phyloP scores from a whole-genome alignment of 2,329 filamentous ascomycete species.

The Macrophomina tecta region DNA sequence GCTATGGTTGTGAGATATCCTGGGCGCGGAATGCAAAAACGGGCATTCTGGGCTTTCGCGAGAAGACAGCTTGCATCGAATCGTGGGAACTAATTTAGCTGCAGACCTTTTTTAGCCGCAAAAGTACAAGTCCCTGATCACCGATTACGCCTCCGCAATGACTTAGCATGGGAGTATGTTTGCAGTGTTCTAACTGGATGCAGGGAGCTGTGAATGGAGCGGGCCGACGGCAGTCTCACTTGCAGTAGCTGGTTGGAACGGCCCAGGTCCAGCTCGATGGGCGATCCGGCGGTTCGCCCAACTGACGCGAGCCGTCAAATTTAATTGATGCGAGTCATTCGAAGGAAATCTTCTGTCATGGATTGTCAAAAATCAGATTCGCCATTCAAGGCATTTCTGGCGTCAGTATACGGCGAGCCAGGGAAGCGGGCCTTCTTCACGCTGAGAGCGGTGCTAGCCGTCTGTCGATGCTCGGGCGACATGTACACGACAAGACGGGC shows the following conservation, averaged over 20 bases:
- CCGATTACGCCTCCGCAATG: not conserved
- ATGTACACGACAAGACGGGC: not conserved
- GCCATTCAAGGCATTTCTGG: not conserved
- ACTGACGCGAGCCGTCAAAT: not conserved
- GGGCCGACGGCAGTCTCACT: constrained; percentile 4
- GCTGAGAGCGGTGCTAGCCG: not conserved
- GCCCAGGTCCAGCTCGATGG: not conserved
- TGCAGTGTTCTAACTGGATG: constrained; percentile 4
- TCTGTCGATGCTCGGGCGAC: constrained; percentile 15
- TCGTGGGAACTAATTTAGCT: constrained; percentile 21
- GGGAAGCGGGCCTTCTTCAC: not conserved
- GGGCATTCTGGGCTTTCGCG: not conserved
- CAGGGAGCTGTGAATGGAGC: constrained; percentile 7
- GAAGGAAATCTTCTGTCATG: constrained; percentile 9
- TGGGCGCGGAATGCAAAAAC: constrained; percentile 13
- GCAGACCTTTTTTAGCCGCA: constrained; percentile 10
- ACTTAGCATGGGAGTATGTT: constrained; percentile 1
- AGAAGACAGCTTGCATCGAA: constrained; percentile 9
- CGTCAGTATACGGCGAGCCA: not conserved
- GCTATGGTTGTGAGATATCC: constrained; percentile 19
- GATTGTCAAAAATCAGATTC: not conserved
- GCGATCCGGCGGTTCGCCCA: constrained; percentile 1
- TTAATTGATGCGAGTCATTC: constrained; percentile 6
- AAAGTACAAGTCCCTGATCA: constrained; percentile 14
- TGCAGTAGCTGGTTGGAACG: not conserved